Percentiles rank a stretch among this genome's conserved stretches.
Evolutionary conservation across 2,329 filamentous ascomycete species (phyloP).

Genomic region (Cladorrhinum sp.): DNA sequence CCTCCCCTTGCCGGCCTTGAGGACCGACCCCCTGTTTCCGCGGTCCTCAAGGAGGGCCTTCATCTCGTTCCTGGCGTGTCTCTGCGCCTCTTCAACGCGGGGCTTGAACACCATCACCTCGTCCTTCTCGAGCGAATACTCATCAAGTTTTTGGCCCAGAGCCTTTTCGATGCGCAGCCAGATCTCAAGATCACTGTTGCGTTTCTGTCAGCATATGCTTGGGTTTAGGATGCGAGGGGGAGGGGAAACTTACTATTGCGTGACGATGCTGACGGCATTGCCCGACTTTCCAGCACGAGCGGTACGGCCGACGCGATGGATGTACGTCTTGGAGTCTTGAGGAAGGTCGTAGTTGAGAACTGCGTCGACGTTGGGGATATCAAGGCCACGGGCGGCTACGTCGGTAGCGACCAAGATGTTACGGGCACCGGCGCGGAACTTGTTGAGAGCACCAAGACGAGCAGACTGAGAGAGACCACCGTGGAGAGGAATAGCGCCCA

Average conservation of each 20-base stretch:
- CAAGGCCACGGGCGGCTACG: constrained; percentile 87
- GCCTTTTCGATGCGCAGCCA: constrained; percentile 82
- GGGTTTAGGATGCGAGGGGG: neutral
- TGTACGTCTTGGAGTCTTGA: constrained; percentile 82
- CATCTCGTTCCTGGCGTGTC: constrained; percentile 75
- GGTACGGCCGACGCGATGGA: constrained; percentile 85
- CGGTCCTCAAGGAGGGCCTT: constrained; percentile 72
- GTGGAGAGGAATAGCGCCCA: constrained; percentile 88
- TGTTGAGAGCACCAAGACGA: constrained; percentile 82
- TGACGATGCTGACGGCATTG: constrained; percentile 75
- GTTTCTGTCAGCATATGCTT: constrained; percentile 7
- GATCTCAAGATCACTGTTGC: constrained; percentile 38
- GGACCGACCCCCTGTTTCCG: constrained; percentile 50
- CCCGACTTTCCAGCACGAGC: constrained; percentile 84
- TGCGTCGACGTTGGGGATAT: constrained; percentile 86
- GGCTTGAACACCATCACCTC: constrained; percentile 80
- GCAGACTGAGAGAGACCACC: constrained; percentile 86
- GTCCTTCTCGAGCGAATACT: constrained; percentile 68
- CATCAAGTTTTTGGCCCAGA: constrained; percentile 56
- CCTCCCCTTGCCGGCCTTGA: constrained; percentile 35
- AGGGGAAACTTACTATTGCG: constrained; percentile 59
- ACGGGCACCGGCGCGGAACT: constrained; percentile 77
- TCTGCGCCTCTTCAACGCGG: constrained; percentile 78
- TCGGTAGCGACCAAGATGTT: constrained; percentile 91
- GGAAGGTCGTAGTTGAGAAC: constrained; percentile 86